Evolutionary conservation across 106 monocot genomes (phyloP).

Genomic region (Dendrobium chrysotoxum): DNA sequence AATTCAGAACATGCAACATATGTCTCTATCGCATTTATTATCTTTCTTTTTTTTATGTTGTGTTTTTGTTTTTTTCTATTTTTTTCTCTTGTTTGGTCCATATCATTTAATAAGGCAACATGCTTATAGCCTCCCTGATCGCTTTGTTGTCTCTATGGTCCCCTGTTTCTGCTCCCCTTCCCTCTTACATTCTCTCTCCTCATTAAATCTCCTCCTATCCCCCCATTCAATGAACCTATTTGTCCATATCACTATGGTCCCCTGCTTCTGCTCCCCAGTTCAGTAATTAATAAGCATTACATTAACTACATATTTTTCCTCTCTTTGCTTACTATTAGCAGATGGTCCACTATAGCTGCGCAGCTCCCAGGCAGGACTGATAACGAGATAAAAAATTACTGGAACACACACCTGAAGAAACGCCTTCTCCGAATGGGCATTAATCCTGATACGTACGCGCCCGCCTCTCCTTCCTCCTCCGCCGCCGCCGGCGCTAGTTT

Average conservation of each 20-base stretch:
- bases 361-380: constrained; percentile 70
- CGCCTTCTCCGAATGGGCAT: constrained; percentile 58
- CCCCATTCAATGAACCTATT: neutral
- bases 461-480: constrained; percentile 22
- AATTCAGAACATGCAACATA: neutral
- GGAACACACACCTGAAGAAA: constrained; percentile 88
- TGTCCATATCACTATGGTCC: neutral
- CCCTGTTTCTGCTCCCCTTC: too few relatives aligned
- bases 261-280: too few relatives aligned
- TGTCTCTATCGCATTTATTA: neutral
- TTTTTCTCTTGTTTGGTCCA: neutral
- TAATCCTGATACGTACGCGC: constrained; percentile 36
- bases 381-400: constrained; percentile 87
- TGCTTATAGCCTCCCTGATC: neutral
- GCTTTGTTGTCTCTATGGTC: neutral
- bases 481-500: neutral
- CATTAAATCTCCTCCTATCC: neutral
- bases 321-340: constrained; percentile 1
- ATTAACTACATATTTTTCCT: too few relatives aligned
- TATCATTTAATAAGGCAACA: too few relatives aligned
- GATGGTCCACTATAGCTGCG: constrained; percentile 79
- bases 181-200: neutral
- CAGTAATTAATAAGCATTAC: too few relatives aligned
- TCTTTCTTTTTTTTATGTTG: neutral
- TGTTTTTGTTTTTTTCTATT: neutral